Evolutionary conservation across 371 early-diverging fungal species (phyloP).

Genomic region (Saksenaea oblongispora): DNA sequence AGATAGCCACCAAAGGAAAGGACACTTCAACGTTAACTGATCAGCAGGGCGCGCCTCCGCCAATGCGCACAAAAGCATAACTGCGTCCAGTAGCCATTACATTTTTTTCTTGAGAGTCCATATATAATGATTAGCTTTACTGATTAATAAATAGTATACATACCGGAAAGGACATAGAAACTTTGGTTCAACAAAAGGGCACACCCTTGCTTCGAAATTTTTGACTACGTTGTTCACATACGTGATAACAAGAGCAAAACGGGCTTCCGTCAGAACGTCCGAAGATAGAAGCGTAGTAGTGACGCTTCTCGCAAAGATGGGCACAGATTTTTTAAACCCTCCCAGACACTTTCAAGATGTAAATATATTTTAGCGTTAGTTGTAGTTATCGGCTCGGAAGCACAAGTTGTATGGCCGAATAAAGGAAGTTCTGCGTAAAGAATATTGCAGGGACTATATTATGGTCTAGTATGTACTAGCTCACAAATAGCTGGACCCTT

Average conservation of each 20-base stretch:
- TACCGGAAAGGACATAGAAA: constrained; percentile 6
- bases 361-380: not conserved
- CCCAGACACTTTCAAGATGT: not conserved
- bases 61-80: not conserved
- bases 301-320: not conserved
- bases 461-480: constrained; percentile 1
- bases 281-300: not conserved
- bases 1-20: constrained; percentile 7
- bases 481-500: not conserved
- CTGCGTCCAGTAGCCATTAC: not conserved
- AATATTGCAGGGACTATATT: constrained; percentile 1
- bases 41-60: not conserved
- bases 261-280: constrained; percentile 10
- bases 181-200: not conserved
- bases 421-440: constrained; percentile 9
- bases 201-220: constrained; percentile 4
- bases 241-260: not conserved
- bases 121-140: not conserved
- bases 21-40: constrained; percentile 3
- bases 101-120: not conserved
- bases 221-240: constrained; percentile 8
- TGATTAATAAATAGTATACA: not conserved
- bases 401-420: constrained; percentile 7
- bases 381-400: not conserved
- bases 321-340: not conserved